phyloP scores from a whole-genome alignment of 441 rosid species.

The Viola pubescens region DNA sequence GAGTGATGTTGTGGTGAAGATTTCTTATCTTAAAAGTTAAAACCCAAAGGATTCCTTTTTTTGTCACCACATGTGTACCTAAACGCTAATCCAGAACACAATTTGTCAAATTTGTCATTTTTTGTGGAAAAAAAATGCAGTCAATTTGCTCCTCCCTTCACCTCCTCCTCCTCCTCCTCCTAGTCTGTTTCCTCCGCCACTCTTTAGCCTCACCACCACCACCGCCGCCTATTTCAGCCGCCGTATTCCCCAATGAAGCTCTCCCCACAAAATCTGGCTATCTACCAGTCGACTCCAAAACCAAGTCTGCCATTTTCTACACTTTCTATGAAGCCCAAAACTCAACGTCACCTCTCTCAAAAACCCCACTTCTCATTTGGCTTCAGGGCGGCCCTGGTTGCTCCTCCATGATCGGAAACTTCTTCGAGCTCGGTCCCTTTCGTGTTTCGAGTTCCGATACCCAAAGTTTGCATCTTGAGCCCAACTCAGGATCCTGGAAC shows the following conservation, averaged over 20 bases:
- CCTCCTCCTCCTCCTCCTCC: slow-evolving; percentile 13
- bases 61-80: no score
- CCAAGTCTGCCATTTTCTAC: slow-evolving; percentile 65
- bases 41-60: no score
- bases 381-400: slow-evolving; percentile 94
- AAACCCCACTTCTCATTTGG: slow-evolving; percentile 74
- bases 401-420: slow-evolving; percentile 84
- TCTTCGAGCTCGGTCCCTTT: slow-evolving; percentile 79
- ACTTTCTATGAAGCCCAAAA: slow-evolving; percentile 69
- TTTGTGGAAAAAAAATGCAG: no score
- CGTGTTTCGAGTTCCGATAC: slow-evolving; percentile 31
- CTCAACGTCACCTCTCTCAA: slow-evolving; percentile 29
- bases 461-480: slow-evolving; percentile 23
- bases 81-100: no score
- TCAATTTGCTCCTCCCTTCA: neutral
- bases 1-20: no score
- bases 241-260: slow-evolving; percentile 37
- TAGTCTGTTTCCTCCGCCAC: slow-evolving; percentile 18
- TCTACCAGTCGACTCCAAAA: slow-evolving; percentile 43
- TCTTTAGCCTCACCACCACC: slow-evolving; percentile 11
- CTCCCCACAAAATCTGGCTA: slow-evolving; percentile 75
- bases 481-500: slow-evolving; percentile 71
- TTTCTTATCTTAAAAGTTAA: no score
- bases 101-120: no score
- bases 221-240: slow-evolving; percentile 1